These are phyloP conservation scores for Pilaira anomala DNA, from an alignment of 192 early-diverging fungal species.

Conservation along the genomic window DNA sequence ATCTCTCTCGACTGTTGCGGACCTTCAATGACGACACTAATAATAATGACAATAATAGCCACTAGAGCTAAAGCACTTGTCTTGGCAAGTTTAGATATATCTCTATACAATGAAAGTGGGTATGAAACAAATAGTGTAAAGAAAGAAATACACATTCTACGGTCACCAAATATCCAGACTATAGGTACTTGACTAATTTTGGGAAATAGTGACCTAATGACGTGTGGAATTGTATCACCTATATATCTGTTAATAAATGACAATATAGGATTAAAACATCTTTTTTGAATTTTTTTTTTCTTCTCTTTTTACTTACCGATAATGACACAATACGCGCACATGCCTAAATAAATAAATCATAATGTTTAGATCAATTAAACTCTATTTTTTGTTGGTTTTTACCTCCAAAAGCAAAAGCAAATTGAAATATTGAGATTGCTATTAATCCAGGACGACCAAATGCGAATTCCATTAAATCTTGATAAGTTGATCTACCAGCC, in stretches of 20 bases:
- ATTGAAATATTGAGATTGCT: conserved; percentile 85
- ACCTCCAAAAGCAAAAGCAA: conserved; percentile 92
- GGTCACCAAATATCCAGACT: conserved; percentile 62
- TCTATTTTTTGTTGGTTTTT: conserved; percentile 24
- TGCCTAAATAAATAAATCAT: conserved; percentile 30
- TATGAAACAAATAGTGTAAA: conserved; percentile 77
- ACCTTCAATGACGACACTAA: conserved; percentile 69
- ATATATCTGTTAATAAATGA: conserved; percentile 29
- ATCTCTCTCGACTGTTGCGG: conserved; percentile 52
- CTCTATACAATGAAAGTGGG: conserved; percentile 82
- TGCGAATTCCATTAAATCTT: conserved; percentile 77
- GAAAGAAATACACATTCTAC: conserved; percentile 72
- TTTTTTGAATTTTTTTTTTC: not conserved
- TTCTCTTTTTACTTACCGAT: conserved; percentile 25
- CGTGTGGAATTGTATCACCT: conserved; percentile 88
- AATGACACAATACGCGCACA: conserved; percentile 71
- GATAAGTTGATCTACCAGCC: conserved; percentile 75
- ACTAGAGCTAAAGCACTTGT: conserved; percentile 81
- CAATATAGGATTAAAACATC: not conserved
- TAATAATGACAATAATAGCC: conserved; percentile 75
- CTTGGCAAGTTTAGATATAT: conserved; percentile 87
- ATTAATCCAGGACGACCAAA: conserved; percentile 77
- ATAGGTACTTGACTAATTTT: conserved; percentile 46
- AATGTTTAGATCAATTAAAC: too few relatives aligned
- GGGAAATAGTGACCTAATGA: conserved; percentile 70